phyloP scores from a whole-genome alignment of 345 rosid genomes.

The Psidium friedrichsthalianum region DNA sequence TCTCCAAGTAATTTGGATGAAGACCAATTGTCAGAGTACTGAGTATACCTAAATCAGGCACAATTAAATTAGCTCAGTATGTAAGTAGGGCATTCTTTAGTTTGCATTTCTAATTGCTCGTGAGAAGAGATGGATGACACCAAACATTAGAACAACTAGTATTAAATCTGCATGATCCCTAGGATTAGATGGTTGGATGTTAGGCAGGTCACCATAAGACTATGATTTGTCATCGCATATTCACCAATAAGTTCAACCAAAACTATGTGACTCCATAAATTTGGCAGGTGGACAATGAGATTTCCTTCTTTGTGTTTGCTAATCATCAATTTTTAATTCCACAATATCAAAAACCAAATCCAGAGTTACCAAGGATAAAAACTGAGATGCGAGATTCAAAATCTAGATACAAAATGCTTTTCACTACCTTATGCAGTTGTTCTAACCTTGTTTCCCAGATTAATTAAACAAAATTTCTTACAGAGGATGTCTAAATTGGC shows the following conservation, averaged over 20 bases:
- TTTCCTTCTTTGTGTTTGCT: neutral
- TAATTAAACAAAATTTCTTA: neutral
- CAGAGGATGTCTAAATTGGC: neutral
- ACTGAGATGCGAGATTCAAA: neutral
- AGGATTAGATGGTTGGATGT: neutral
- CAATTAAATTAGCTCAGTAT: neutral
- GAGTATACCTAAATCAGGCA: conserved; percentile 39
- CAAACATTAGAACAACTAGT: neutral
- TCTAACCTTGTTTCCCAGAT: neutral
- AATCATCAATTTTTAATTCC: neutral
- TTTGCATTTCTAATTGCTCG: neutral
- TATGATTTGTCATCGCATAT: neutral
- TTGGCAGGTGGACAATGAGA: neutral
- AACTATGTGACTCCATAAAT: neutral
- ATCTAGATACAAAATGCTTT: neutral
- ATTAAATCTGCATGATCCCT: neutral
- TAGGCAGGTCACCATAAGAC: neutral
- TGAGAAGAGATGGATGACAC: neutral
- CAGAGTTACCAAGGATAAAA: neutral
- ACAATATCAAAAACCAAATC: neutral
- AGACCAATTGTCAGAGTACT: conserved; percentile 51
- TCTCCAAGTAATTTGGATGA: conserved; percentile 82
- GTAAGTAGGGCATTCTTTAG: neutral
- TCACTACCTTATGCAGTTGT: neutral
- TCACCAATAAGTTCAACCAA: neutral